phyloP scores from a whole-genome alignment of 345 rosid genomes.

The Moricandia moricandioides region DNA sequence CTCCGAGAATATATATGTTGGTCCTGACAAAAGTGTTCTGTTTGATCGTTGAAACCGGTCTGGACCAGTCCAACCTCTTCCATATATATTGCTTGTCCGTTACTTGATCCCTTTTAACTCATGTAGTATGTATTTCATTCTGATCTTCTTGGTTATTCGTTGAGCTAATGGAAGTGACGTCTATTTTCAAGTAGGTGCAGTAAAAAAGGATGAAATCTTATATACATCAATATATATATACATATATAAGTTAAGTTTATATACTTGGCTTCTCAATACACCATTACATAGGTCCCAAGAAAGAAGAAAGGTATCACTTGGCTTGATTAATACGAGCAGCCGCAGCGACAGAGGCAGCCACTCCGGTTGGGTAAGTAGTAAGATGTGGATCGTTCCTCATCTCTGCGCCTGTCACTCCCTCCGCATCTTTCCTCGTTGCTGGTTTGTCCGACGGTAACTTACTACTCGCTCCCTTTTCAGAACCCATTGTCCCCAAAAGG shows the following conservation, averaged over 20 bases:
- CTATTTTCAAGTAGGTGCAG: background rate
- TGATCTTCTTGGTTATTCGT: constrained; percentile 5
- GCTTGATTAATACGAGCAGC: constrained; percentile 72
- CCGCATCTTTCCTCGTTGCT: constrained; percentile 69
- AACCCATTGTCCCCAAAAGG: background rate
- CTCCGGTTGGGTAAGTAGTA: constrained; percentile 68
- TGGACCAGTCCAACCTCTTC: background rate
- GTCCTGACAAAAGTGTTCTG: background rate
- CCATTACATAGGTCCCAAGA: background rate
- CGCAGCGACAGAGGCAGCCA: constrained; percentile 72
- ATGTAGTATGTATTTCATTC: background rate
- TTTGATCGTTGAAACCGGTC: background rate
- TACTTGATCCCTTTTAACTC: background rate
- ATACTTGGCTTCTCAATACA: background rate
- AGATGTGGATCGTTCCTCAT: constrained; percentile 80
- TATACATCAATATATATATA: constrained; percentile 15
- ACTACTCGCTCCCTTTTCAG: constrained; percentile 63
- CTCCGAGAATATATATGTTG: background rate
- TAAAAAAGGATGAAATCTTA: background rate
- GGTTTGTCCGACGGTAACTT: constrained; percentile 61
- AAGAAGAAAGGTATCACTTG: constrained; percentile 24
- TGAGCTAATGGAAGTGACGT: background rate
- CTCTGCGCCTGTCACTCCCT: constrained; percentile 75
- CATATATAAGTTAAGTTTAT: background rate
- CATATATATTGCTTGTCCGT: background rate